Percentiles rank a stretch among this genome's conserved stretches.
Evolutionary conservation across 2,329 filamentous ascomycete genomes (phyloP).

Genomic region (Dryadomyces sulphureus): DNA sequence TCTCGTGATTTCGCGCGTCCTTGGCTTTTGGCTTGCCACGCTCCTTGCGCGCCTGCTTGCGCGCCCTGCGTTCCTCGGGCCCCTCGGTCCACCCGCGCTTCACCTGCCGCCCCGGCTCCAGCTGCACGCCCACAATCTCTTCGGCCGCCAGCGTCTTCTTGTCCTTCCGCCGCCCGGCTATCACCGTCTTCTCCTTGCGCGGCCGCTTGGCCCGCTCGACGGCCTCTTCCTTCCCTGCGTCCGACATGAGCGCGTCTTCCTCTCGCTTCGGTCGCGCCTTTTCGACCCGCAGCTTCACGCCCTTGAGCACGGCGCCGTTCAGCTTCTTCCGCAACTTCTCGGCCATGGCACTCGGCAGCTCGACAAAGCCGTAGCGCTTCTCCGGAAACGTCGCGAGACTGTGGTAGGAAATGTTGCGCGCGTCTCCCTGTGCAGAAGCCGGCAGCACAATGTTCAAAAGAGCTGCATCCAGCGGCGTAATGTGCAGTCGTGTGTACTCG

Average conservation of each 20-base stretch:
- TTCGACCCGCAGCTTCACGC: slow-evolving; percentile 72
- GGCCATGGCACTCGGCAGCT: slow-evolving; percentile 66
- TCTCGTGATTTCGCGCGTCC: slow-evolving; percentile 18
- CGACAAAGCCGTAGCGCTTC: slow-evolving; percentile 77
- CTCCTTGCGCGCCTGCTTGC: slow-evolving; percentile 1
- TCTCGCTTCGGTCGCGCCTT: slow-evolving; percentile 40
- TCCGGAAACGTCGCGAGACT: slow-evolving; percentile 77
- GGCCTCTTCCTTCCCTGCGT: slow-evolving; percentile 22
- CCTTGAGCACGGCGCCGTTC: slow-evolving; percentile 72
- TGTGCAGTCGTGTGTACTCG: slow-evolving; percentile 56
- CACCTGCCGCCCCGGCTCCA: slow-evolving; percentile 61
- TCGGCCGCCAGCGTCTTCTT: slow-evolving; percentile 11
- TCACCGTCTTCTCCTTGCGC: background rate
- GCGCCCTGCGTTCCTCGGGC: slow-evolving; percentile 15
- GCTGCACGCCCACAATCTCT: slow-evolving; percentile 50
- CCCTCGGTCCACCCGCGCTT: slow-evolving; percentile 83
- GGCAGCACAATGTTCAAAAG: slow-evolving; percentile 61
- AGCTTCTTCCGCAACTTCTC: slow-evolving; percentile 87
- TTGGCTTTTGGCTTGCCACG: background rate
- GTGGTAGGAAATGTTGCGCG: slow-evolving; percentile 80
- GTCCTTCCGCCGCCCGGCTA: slow-evolving; percentile 18
- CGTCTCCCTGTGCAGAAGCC: slow-evolving; percentile 46
- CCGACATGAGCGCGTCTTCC: slow-evolving; percentile 9
- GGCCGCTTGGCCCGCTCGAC: background rate
- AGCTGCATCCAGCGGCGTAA: slow-evolving; percentile 67